Evolutionary conservation across 805 yeast genomes (phyloP).

Genomic region (Cyberlindnera japonica): DNA sequence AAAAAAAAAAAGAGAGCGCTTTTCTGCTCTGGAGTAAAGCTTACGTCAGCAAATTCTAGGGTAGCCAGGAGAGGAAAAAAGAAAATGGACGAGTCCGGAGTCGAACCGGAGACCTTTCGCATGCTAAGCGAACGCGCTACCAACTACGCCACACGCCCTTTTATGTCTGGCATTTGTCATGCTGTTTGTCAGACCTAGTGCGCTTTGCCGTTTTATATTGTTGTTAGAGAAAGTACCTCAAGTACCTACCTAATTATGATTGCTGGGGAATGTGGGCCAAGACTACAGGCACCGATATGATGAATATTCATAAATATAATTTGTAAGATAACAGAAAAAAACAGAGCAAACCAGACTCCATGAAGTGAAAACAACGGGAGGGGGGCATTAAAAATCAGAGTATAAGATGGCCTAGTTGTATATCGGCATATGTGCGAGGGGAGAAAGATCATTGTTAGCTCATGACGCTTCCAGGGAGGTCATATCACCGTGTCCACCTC

Average conservation of each 20-base stretch:
- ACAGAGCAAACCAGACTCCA: background rate
- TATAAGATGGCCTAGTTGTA: too few relatives aligned
- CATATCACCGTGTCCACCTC: slow-evolving; percentile 22
- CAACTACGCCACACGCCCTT: slow-evolving; percentile 79
- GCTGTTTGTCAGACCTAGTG: background rate
- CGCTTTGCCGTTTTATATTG: too few relatives aligned
- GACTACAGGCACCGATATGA: too few relatives aligned
- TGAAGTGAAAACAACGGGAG: slow-evolving; percentile 33
- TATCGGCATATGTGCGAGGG: too few relatives aligned
- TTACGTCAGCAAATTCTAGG: background rate
- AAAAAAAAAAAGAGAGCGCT: too few relatives aligned
- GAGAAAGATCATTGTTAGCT: too few relatives aligned
- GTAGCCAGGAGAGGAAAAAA: background rate
- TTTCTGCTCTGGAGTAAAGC: too few relatives aligned
- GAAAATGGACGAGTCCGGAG: slow-evolving; percentile 64
- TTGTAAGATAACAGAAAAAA: background rate
- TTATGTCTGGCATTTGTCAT: background rate
- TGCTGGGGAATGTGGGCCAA: too few relatives aligned
- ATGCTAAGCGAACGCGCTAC: slow-evolving; percentile 81
- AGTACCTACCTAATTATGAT: too few relatives aligned
- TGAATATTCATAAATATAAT: background rate
- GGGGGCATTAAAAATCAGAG: slow-evolving; percentile 28
- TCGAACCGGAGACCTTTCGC: slow-evolving; percentile 79
- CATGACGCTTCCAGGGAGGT: background rate
- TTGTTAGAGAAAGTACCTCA: too few relatives aligned